Evolutionary conservation across 768 basidiomycete genomes (phyloP).

Genomic region (Lepiota brunneoincarnata): DNA sequence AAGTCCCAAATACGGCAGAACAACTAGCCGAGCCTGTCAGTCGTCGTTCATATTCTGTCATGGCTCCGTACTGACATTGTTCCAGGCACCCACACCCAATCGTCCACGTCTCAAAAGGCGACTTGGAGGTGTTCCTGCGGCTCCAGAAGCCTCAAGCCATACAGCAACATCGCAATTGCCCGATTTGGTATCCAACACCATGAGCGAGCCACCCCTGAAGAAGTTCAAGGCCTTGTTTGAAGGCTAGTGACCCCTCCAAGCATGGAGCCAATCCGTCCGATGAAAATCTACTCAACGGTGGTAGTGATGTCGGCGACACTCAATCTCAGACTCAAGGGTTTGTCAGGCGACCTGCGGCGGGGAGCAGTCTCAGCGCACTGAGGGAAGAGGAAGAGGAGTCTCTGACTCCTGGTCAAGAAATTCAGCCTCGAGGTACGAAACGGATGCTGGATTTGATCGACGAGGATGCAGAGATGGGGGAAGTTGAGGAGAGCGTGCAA

Average conservation of each 20-base stretch:
- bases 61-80: not conserved
- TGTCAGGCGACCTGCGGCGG: constrained; percentile 9
- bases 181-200: constrained; percentile 16
- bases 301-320: constrained; percentile 25
- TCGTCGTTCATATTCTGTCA: constrained; percentile 10
- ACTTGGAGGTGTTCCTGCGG: constrained; percentile 28
- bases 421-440: constrained; percentile 29
- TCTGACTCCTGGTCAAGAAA: constrained; percentile 8
- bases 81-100: constrained; percentile 38
- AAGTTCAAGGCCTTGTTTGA: constrained; percentile 74
- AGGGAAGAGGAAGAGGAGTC: constrained; percentile 63
- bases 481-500: constrained; percentile 12
- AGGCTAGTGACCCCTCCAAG: constrained; percentile 45
- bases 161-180: constrained; percentile 15
- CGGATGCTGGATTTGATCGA: constrained; percentile 35
- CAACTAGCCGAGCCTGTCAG: constrained; percentile 1
- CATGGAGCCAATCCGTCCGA: constrained; percentile 22
- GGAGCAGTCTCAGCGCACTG: constrained; percentile 27
- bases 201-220: constrained; percentile 58
- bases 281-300: constrained; percentile 14
- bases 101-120: constrained; percentile 57
- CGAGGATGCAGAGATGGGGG: constrained; percentile 37
- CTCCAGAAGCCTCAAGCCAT: not conserved
- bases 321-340: constrained; percentile 32
- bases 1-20: not conserved